phyloP scores from a whole-genome alignment of 2,329 filamentous ascomycete species.

The Trichoderma koningiopsis region DNA sequence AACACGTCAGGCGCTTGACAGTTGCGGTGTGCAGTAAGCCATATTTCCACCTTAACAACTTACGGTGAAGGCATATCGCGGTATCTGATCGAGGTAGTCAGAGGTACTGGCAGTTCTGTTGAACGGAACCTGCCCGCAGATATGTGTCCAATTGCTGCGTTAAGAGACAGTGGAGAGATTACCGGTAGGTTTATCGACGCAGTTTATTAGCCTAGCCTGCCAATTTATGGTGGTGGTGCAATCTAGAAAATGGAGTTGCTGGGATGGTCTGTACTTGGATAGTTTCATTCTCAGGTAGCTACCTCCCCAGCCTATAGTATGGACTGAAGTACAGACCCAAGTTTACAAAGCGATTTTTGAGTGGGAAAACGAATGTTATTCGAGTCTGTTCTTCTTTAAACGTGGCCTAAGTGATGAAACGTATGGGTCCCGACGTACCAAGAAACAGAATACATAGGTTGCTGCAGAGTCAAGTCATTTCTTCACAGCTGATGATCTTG shows the following conservation, averaged over 20 bases:
- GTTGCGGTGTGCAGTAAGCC: slow-evolving; percentile 20
- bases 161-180: slow-evolving; percentile 3
- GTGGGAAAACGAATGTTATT: neutral
- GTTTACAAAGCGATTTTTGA: slow-evolving; percentile 2
- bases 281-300: neutral
- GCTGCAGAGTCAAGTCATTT: neutral
- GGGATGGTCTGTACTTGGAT: slow-evolving; percentile 16
- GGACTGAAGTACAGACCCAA: slow-evolving; percentile 5
- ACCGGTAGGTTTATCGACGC: slow-evolving; percentile 5
- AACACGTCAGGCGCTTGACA: slow-evolving; percentile 2
- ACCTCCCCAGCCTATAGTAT: neutral
- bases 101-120: slow-evolving; percentile 9
- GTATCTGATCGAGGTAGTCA: neutral
- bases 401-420: no score
- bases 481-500: neutral
- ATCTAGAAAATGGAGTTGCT: slow-evolving; percentile 13
- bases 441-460: neutral
- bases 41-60: neutral
- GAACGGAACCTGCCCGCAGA: slow-evolving; percentile 12
- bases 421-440: neutral
- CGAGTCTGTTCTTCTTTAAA: neutral
- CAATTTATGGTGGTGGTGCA: slow-evolving; percentile 19
- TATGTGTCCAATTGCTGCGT: neutral
- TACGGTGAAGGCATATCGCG: neutral
- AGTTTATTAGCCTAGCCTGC: neutral